Base-by-base conservation (phyloP, 1,284 basidiomycete genomes). In the Cystobasidium sp. region DNA sequence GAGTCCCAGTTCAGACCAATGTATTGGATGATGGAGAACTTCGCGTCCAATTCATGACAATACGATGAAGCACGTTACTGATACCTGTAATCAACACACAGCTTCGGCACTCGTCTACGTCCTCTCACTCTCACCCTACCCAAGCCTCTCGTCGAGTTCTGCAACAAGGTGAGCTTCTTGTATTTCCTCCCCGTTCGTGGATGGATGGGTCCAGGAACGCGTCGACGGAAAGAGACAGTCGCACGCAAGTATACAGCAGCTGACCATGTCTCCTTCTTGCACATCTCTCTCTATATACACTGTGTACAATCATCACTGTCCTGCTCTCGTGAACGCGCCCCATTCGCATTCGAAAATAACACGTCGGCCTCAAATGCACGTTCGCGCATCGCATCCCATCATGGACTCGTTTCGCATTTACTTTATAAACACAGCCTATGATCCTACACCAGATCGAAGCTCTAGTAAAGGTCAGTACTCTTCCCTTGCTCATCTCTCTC, bases 141-240 rank as follows among this genome's bases (percentile, higher is more conserved):
- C 73, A 86, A 86, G 80, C 85, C 85, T 18, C 80, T 86, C 68
- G 85, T 86, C 75, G 84, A 85, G 81, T 86, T 85, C 80, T 84
- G 83, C 77, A 77, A 75, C 62, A 68, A 69, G 12, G 67, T 77
- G 4, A 68, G 75, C 16, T n/a, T 20, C 2, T 20, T 18, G 76
- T 18, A 74, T 75, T 63, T 69, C 65, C 1, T 74, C 75, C 8
- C 63, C 49, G 4, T 56, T 44, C 20, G 53, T 56, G 20, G 24
- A 31, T 37, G 22, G 24, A 18, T 56, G 53, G 24, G 24, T 12
- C 53, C 31, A 31, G 31, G 31, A 31, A 31, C 31, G 31, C 31
- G 31, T 31, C 31, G 31, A 31, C 31, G 31, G 31, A 31, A 31
- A 31, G 31, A 24, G 53, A 24, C 53, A 37, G 14, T 37, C 8